phyloP scores from a whole-genome alignment of 331 rosid genomes.

The Rosa hybrid region DNA sequence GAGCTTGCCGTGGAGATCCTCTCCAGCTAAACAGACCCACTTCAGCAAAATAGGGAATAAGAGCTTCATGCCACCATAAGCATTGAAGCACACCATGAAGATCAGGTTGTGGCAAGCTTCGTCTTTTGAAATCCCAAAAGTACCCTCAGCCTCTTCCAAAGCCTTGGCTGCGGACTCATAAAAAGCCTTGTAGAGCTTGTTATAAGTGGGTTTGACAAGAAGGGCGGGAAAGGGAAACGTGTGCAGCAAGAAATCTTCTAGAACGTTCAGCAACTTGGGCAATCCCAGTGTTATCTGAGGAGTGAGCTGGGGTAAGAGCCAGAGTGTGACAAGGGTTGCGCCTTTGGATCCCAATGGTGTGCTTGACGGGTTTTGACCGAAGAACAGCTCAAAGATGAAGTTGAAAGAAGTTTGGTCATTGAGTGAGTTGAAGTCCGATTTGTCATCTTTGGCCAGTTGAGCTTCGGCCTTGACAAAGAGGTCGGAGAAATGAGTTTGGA shows the following conservation, averaged over 20 bases:
- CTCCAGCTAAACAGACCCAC: constrained; percentile 63
- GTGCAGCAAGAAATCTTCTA: constrained; percentile 47
- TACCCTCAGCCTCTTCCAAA: constrained; percentile 44
- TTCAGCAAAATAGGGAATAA: constrained; percentile 52
- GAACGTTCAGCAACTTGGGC: constrained; percentile 34
- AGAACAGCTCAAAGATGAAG: constrained; percentile 51
- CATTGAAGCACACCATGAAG: constrained; percentile 59
- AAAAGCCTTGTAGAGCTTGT: constrained; percentile 31
- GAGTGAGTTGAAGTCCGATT: constrained; percentile 43
- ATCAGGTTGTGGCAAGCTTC: constrained; percentile 73
- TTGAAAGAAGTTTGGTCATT: constrained; percentile 43
- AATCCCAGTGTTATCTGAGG: constrained; percentile 48
- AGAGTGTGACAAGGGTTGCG: constrained; percentile 23
- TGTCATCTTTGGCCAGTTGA: constrained; percentile 16
- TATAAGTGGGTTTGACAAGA: constrained; percentile 15
- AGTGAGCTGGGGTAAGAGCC: constrained; percentile 58
- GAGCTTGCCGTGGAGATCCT: constrained; percentile 45
- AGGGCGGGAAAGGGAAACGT: constrained; percentile 21
- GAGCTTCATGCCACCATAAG: constrained; percentile 63
- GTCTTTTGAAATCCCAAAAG: constrained; percentile 37
- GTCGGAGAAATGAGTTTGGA: constrained; percentile 35
- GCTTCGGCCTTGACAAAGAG: constrained; percentile 52
- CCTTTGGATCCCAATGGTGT: constrained; percentile 44
- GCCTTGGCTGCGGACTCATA: constrained; percentile 13
- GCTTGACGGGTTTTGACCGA: constrained; percentile 28